Base-by-base conservation (phyloP, 2,329 filamentous ascomycete genomes). In the Rhexocercosporidium sp. region DNA sequence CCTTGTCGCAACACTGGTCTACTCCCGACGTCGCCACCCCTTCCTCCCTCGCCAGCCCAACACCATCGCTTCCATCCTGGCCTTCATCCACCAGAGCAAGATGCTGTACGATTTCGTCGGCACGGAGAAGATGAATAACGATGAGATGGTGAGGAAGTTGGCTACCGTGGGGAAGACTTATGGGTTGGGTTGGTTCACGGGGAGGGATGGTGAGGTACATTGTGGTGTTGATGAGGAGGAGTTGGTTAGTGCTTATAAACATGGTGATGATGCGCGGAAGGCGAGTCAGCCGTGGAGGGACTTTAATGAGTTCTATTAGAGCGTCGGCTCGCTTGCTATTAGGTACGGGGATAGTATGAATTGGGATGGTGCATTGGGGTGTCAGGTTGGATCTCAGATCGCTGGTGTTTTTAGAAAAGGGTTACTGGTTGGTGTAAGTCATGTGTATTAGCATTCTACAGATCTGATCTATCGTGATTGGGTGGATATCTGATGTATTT, bases 61-160 rank as follows among this genome's bases (percentile, higher is more conserved):
- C 73, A 93, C 91, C 22, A 94, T 95, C 72, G 89, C 91, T 1
- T 89, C 87, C 51, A 87, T 94, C 62, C 82, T 95, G 63, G 91
- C 90, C 0, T 94, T 91, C 75, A 91, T 94, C 67, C 90, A 94
- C 78, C 91, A 93, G 79, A 90, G 86, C 77, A 92, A 91, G 79
- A 94, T 94, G 92, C 80, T 94, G 54, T 89, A 88, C 69, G 87
- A 88, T 74, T 94, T 94, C 77, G 89, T 92, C 16, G 93, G 90
- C 25, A 86, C 89, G 68, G 87, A 87, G 78, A 76, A 76, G 67
- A 71, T 76, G 72, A 85, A 83, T 71, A 87, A 85, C 62, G 79
- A 82, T 16, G 79, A 88, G 75, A 92, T 93, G 88, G 86, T 85
- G 70, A 78, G 78, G 65, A 83, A 84, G 76, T 81, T 94, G 41